phyloP scores from a whole-genome alignment of 75 land plant species.

The Selaginella moellendorffii region DNA sequence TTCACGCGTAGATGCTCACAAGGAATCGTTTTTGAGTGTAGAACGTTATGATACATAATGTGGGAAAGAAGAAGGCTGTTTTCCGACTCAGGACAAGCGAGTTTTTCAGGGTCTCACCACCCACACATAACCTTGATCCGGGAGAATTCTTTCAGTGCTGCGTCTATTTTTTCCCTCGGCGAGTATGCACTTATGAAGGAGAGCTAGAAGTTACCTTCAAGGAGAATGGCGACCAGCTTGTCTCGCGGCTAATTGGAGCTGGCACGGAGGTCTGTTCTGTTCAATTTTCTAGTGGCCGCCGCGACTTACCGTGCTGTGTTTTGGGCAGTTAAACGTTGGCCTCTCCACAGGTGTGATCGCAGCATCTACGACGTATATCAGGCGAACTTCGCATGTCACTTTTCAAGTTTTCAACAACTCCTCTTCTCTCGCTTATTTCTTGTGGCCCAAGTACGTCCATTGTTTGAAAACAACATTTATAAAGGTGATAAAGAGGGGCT shows the following conservation, averaged over 20 bases:
- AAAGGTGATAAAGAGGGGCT: neutral
- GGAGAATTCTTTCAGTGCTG: constrained; percentile 7
- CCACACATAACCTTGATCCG: neutral
- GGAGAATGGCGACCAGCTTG: neutral
- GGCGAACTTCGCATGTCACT: constrained; percentile 5
- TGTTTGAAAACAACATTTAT: neutral
- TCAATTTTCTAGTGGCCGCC: neutral
- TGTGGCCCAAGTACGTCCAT: constrained; percentile 22
- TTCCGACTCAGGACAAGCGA: constrained; percentile 11
- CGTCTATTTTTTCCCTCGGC: constrained; percentile 1
- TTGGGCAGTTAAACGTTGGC: constrained; percentile 24
- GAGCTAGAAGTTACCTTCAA: constrained; percentile 8
- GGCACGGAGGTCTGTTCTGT: constrained; percentile 8
- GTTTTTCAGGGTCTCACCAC: neutral
- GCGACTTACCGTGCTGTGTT: neutral
- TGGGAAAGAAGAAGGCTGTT: constrained; percentile 11
- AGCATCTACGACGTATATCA: constrained; percentile 16
- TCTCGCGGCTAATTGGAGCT: constrained; percentile 5
- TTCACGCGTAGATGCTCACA: neutral
- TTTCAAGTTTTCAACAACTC: constrained; percentile 18
- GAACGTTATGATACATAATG: constrained; percentile 26
- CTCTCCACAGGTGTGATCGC: constrained; percentile 12
- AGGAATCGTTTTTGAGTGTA: constrained; percentile 1
- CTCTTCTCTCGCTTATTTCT: constrained; percentile 16
- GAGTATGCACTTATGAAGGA: constrained; percentile 8